Evolutionary conservation across 805 yeast genomes (phyloP), one percentile per base, ranked within the genome.

Genomic region (Komagataella phaffii): DNA sequence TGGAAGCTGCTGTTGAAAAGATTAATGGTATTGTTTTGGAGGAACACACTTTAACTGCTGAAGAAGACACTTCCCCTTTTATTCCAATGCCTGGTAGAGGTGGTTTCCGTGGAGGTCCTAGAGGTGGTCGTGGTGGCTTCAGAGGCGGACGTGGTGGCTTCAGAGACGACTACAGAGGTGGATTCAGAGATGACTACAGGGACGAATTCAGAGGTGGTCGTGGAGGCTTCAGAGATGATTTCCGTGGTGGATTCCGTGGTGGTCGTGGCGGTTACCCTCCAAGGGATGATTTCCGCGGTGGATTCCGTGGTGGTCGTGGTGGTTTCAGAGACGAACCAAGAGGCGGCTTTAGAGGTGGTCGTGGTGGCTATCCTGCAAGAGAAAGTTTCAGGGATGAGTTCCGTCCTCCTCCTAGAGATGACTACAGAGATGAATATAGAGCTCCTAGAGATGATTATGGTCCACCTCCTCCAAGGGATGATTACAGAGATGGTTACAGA

Each of bases 1-100:
- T 91, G 61, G 83, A 74, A 52, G 75, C 76, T 56, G 93, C 97
- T 48, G 69, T 91, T 58, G 79, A 79, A 53, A 79, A 82, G 63
- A 74, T 87, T 61, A 87, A 87, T 66, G 82, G 80, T 58, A 72
- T 79, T 54, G 84, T 85, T 54, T 80, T 76, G 70, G 82, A 82
- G 64, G 93, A 93, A 59, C 67, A 62, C 44, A 65, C 80, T 51
- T 72, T 88, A 53, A 69, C 80, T 50, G 87, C 85, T 54, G 96
- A 88, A 69, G 88, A 84, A 67, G 96, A 88, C 61, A 76, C 80
- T 49, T 68, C 80, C 52, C 82, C 82, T 50, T 77, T 75, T 58
- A 71, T 77, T 65, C 68, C 18, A 61, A 68, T 50, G 67, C 79
- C 70, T 56, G 17, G 46, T 17, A 48, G 49, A 45, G 44, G 52